Conservation (phyloP, 305 asterid species). For the Euphrasia arctica region DNA sequence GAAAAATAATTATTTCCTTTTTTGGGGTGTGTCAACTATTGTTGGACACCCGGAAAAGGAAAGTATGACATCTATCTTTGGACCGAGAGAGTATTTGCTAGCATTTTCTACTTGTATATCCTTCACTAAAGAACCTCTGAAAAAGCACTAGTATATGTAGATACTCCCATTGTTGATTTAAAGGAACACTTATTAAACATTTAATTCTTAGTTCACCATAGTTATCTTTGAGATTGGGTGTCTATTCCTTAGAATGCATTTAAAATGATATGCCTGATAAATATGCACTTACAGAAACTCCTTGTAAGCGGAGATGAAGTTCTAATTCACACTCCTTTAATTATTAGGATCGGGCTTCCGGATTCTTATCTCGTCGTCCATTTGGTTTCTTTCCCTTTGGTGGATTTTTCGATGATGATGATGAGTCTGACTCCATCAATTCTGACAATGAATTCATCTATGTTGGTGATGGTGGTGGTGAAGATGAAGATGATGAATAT, state of each 20-base stretch:
- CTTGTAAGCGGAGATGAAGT: conserved; percentile 20
- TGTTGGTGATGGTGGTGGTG: conserved; percentile 6
- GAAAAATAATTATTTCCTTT: too few relatives aligned
- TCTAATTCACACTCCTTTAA: conserved; percentile 41
- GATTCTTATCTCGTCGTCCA: conserved; percentile 29
- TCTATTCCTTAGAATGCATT: conserved; percentile 17
- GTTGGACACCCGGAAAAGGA: too few relatives aligned
- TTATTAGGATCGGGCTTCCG: conserved; percentile 44
- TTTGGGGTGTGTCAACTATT: too few relatives aligned
- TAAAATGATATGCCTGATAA: not conserved
- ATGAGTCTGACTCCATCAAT: conserved; percentile 30
- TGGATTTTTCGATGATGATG: conserved; percentile 35
- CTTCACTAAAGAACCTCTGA: too few relatives aligned
- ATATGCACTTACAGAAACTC: not conserved
- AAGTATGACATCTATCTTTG: too few relatives aligned
- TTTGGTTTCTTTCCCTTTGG: conserved; percentile 37
- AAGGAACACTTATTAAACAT: too few relatives aligned
- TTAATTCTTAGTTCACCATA: too few relatives aligned
- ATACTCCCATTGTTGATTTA: too few relatives aligned
- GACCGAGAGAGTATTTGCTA: too few relatives aligned
- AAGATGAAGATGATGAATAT: conserved; percentile 25
- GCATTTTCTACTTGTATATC: too few relatives aligned
- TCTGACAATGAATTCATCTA: conserved; percentile 26
- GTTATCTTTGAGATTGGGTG: not conserved
- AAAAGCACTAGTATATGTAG: too few relatives aligned